Evolutionary conservation across 768 basidiomycete species (phyloP).

Genomic region (Omphalotus guepiniiformis): DNA sequence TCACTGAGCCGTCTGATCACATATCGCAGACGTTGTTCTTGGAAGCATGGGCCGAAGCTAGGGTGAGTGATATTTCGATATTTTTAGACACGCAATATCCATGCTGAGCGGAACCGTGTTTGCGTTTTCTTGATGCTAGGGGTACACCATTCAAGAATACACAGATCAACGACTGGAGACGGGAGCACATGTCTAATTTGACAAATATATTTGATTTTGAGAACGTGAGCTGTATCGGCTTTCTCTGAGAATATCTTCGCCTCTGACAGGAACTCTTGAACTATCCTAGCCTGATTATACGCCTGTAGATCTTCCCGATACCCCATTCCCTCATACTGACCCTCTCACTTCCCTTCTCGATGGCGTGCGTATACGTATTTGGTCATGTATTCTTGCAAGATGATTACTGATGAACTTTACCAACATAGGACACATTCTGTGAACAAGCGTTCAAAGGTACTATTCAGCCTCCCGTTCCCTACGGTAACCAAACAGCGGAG

Average conservation of each 20-base stretch:
- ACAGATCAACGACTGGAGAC: slow-evolving; percentile 8
- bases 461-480: slow-evolving; percentile 5
- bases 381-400: background rate
- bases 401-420: background rate
- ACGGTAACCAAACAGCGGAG: slow-evolving; percentile 3
- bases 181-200: slow-evolving; percentile 8
- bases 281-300: slow-evolving; percentile 3
- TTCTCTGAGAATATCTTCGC: too few species aligned
- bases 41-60: slow-evolving; percentile 7
- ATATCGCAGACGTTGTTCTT: slow-evolving; percentile 5
- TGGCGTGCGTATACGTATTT: background rate
- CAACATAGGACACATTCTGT: slow-evolving; percentile 5
- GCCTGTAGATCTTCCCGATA: background rate
- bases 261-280: background rate
- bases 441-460: slow-evolving; percentile 2
- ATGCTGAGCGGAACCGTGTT: background rate
- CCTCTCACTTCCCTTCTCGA: slow-evolving; percentile 5
- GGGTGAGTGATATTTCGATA: background rate
- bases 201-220: slow-evolving; percentile 1
- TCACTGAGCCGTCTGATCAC: slow-evolving; percentile 6
- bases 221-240: background rate
- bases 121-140: background rate
- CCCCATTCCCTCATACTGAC: slow-evolving; percentile 5
- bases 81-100: background rate
- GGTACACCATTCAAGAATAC: slow-evolving; percentile 4